Base-by-base conservation (phyloP, 2,329 filamentous ascomycete species). In the Grosmannia serpens region DNA sequence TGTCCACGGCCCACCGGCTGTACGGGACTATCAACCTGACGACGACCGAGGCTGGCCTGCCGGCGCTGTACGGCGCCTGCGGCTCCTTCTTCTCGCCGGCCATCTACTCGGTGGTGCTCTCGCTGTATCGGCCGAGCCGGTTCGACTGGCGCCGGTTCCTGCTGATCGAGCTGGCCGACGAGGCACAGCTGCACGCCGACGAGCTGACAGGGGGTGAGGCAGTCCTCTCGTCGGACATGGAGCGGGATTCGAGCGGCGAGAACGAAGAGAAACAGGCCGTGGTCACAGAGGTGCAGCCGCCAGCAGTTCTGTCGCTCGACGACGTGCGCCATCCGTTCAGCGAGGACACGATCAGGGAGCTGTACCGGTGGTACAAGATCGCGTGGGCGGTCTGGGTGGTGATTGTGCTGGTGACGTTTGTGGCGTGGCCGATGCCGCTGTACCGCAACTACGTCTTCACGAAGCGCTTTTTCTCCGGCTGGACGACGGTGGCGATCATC, bases 391-490 rank as follows among this genome's bases (percentile, higher is more conserved):
- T 60, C 2, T 59, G 55, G 10, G 29, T 53, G 7, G 38, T 57
- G 22, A 51, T 62, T 53, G 70, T 79, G 1, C 63, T 77, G 9
- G 65, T 75, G 11, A 79, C 77, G 0, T 73, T 77, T 29, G 53
- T 80, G 13, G 62, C 71, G 1, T 79, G 76, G 77, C 77, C 76
- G 0, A 68, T 80, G 66, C 76, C 77, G 26, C 67, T 79, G 6
- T 79, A 79, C 61, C 71, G 76, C 2, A 67, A 75, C 62, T 79
- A 74, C 57, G 71, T 79, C 46, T 79, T 79, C 60, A 76, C 70
- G 0, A 71, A 71, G 62, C 64, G 68, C 0, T 78, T 78, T 60
- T 78, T 78, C 63, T 66, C 67, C 1, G 72, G 74, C 0, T 78
- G 75, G 75, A 69, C 71, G 0, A 67, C 69, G 0, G 71, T 77